phyloP scores from a whole-genome alignment of 2,329 filamentous ascomycete species.

The Colletotrichum falcatum region DNA sequence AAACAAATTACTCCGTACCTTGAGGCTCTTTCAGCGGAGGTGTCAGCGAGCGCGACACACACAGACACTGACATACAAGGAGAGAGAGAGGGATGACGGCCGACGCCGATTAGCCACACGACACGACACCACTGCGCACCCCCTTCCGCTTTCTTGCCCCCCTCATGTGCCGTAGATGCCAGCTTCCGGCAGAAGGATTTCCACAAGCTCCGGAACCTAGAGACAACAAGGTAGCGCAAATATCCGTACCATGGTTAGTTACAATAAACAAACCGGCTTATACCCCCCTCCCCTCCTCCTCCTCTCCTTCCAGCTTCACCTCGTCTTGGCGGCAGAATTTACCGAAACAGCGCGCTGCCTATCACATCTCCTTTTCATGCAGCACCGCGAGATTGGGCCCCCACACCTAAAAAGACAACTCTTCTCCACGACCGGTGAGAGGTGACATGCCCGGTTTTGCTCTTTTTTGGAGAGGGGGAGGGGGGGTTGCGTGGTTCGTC shows the following conservation, averaged over 20 bases:
- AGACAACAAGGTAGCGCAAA: neutral
- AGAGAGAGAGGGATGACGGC: neutral
- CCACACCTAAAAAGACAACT: neutral
- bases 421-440: conserved; percentile 6
- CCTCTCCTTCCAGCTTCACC: neutral
- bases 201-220: neutral
- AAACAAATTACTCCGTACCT: neutral
- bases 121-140: neutral
- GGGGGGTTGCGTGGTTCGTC: neutral
- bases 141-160: neutral
- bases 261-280: neutral
- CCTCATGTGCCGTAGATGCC: neutral
- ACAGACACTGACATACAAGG: neutral
- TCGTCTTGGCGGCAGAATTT: conserved; percentile 3
- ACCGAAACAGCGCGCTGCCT: conserved; percentile 26
- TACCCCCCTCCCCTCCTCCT: neutral
- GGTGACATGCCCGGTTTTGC: neutral
- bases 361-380: conserved; percentile 24
- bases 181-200: neutral
- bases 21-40: neutral
- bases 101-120: neutral
- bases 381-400: conserved; percentile 30
- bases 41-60: neutral
- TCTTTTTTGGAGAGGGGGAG: neutral
- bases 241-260: too few species aligned